A percentile compares a stretch with the other conserved stretches of the same genome.
These are phyloP conservation scores for Cenchrus purpureus DNA, from an alignment of 176 grass and related monocot genomes.

Conservation along the genomic window DNA sequence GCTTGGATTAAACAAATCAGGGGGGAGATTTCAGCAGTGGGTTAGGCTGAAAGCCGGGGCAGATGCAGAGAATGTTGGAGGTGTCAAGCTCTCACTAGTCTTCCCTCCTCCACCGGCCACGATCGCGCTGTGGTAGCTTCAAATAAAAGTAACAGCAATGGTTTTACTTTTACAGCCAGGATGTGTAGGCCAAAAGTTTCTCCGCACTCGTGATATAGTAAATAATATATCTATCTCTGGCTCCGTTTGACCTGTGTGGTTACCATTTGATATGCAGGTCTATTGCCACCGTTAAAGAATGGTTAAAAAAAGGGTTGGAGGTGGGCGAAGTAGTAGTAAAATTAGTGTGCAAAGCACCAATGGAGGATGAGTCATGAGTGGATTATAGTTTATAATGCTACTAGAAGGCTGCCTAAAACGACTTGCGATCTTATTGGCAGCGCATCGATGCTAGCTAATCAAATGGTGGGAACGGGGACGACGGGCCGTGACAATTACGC, in stretches of 20 bases:
- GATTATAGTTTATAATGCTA: neutral
- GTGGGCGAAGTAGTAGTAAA: neutral
- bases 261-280: neutral
- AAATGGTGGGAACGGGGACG: neutral
- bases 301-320: neutral
- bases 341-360: neutral
- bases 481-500: constrained; percentile 17
- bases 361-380: neutral
- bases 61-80: constrained; percentile 48
- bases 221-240: neutral
- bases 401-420: neutral
- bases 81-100: constrained; percentile 20
- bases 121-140: neutral
- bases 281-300: neutral
- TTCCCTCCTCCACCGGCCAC: neutral
- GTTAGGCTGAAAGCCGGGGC: constrained; percentile 47
- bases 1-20: constrained; percentile 22
- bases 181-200: neutral
- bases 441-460: neutral
- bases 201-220: neutral
- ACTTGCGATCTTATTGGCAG: neutral
- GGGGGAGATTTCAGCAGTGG: constrained; percentile 1
- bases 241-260: constrained; percentile 32
- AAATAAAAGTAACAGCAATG: constrained; percentile 27
- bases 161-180: constrained; percentile 6